phyloP scores from a whole-genome alignment of 2,329 filamentous ascomycete species.

The Fusarium sp. region DNA sequence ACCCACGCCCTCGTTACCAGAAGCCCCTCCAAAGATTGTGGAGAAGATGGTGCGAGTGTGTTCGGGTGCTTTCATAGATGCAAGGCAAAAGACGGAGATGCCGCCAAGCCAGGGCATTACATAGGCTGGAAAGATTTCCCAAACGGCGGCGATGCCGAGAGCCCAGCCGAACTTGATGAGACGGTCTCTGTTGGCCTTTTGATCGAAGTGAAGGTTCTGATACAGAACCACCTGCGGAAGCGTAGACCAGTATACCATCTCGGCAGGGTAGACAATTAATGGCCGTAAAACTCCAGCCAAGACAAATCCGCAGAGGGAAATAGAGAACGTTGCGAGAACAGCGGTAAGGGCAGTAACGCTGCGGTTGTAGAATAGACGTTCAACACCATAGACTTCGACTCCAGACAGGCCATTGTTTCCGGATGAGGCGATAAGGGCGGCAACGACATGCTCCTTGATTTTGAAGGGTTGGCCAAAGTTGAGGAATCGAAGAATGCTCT shows the following conservation, averaged over 20 bases:
- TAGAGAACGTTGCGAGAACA: conserved; percentile 45
- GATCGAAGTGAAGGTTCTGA: conserved; percentile 51
- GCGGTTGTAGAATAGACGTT: conserved; percentile 31
- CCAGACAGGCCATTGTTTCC: conserved; percentile 33
- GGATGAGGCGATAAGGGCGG: conserved; percentile 36
- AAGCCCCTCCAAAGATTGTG: conserved; percentile 56
- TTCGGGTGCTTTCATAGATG: conserved; percentile 52
- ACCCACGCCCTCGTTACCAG: conserved; percentile 53
- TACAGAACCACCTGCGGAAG: conserved; percentile 50
- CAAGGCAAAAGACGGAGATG: conserved; percentile 59
- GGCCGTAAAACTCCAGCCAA: conserved; percentile 46
- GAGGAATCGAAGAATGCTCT: background rate
- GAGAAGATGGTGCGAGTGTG: conserved; percentile 40
- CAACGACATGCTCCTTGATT: conserved; percentile 27
- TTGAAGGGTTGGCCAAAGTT: background rate
- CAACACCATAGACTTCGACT: conserved; percentile 39
- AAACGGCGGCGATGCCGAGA: conserved; percentile 53
- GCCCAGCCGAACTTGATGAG: conserved; percentile 47
- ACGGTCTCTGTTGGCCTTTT: conserved; percentile 40
- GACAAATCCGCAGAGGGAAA: conserved; percentile 47
- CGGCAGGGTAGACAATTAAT: conserved; percentile 48
- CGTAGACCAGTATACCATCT: conserved; percentile 51
- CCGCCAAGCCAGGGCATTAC: conserved; percentile 57
- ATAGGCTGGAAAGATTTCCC: conserved; percentile 62
- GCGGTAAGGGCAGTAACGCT: conserved; percentile 43